Conservation (phyloP, 202 grass and related monocot genomes). For the Panicum virgatum region DNA sequence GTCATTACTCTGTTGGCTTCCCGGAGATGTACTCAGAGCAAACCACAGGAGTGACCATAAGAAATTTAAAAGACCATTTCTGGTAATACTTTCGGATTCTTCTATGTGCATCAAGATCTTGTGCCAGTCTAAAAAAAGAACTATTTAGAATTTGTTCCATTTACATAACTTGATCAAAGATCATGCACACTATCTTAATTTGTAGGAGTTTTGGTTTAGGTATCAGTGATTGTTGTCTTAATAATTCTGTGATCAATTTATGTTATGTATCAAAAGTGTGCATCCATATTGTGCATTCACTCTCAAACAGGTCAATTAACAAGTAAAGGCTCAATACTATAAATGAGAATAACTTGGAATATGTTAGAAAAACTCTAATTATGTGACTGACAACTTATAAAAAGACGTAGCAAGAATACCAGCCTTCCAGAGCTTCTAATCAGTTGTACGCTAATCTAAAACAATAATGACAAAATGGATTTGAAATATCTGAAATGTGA, state of each 20-base stretch:
- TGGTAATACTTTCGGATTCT: slow-evolving; percentile 14
- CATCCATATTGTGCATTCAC: not conserved
- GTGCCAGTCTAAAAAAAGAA: not conserved
- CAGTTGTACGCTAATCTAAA: slow-evolving; percentile 6
- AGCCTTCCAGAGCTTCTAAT: not conserved
- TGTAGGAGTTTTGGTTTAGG: not conserved
- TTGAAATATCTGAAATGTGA: slow-evolving; percentile 11
- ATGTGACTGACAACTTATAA: not conserved
- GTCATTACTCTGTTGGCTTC: not conserved
- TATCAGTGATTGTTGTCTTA: not conserved
- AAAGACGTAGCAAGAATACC: not conserved
- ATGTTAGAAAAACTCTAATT: not conserved
- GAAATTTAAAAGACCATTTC: not conserved
- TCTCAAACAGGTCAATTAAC: not conserved
- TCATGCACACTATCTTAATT: not conserved
- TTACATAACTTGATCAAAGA: slow-evolving; percentile 6
- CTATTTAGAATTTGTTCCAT: not conserved
- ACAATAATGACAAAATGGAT: slow-evolving; percentile 2
- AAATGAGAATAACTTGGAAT: not conserved
- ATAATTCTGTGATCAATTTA: not conserved
- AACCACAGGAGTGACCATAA: not conserved
- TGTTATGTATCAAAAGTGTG: not conserved
- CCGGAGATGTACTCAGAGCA: not conserved
- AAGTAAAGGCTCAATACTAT: not conserved
- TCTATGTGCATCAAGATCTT: not conserved